A percentile compares a stretch with the other conserved stretches of the same genome.
These are phyloP conservation scores for Friedmanniomyces simplex DNA, from an alignment of 495 filamentous ascomycete genomes.

Conservation along the genomic window DNA sequence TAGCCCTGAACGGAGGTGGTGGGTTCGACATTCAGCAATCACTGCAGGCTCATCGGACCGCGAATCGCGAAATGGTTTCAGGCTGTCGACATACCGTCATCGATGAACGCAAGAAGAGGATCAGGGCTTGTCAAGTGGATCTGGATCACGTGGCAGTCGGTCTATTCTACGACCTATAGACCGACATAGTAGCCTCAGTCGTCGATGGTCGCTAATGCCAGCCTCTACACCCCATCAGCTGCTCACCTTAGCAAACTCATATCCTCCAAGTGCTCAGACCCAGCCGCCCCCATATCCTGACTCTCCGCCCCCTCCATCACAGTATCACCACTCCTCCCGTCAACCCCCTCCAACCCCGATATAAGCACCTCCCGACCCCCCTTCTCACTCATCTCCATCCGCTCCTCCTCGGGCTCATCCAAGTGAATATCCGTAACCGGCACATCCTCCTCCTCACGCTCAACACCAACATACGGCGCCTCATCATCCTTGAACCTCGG, in stretches of 20 bases:
- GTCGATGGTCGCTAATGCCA: too few species aligned
- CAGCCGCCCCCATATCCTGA: background rate
- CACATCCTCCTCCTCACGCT: slow-evolving; percentile 1
- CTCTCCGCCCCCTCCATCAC: background rate
- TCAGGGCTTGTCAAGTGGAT: too few species aligned
- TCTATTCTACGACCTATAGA: too few species aligned
- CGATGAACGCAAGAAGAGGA: too few species aligned
- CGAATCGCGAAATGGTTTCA: too few species aligned
- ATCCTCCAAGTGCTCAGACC: background rate
- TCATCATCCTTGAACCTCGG: background rate
- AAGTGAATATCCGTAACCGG: slow-evolving; percentile 6
- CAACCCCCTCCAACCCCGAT: background rate
- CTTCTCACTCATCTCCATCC: slow-evolving; percentile 15
- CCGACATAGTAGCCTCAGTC: too few species aligned
- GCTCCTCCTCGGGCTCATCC: slow-evolving; percentile 3
- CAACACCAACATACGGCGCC: background rate
- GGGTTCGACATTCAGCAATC: too few species aligned
- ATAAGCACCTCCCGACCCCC: background rate
- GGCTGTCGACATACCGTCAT: too few species aligned
- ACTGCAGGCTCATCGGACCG: too few species aligned
- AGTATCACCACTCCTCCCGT: background rate
- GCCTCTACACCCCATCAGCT: background rate
- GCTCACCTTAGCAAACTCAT: background rate
- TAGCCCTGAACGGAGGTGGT: too few species aligned
- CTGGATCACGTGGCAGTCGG: too few species aligned